These are phyloP conservation scores for Phytophthora pinifolia DNA, from an alignment of 352 stramenopile species.

Conservation along the genomic window DNA sequence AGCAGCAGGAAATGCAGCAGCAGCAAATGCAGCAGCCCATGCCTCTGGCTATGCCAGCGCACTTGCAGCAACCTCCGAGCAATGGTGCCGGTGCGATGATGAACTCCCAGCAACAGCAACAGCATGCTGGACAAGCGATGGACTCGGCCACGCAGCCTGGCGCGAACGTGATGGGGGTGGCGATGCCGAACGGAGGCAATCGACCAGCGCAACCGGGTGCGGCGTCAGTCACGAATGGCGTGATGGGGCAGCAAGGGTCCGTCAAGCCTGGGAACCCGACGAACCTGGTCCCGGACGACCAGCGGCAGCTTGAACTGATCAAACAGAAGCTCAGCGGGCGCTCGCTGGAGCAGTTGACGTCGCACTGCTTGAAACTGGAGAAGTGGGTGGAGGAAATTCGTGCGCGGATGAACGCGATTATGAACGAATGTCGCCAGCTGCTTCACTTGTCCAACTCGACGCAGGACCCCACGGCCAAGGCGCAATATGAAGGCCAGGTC, in stretches of 20 bases:
- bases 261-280: conserved; percentile 32
- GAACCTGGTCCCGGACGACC: conserved; percentile 67
- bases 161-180: conserved; percentile 28
- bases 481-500: conserved; percentile 67
- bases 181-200: conserved; percentile 29
- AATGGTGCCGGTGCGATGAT: conserved; percentile 14
- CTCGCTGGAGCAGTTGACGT: conserved; percentile 71
- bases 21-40: conserved; percentile 29
- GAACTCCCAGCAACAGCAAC: conserved; percentile 33
- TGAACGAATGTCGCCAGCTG: conserved; percentile 82
- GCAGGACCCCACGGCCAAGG: conserved; percentile 59
- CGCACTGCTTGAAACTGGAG: conserved; percentile 82
- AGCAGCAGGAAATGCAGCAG: conserved; percentile 37
- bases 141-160: conserved; percentile 7
- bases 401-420: conserved; percentile 76
- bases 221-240: conserved; percentile 17
- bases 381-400: conserved; percentile 79
- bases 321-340: conserved; percentile 70
- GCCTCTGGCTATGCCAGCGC: conserved; percentile 29
- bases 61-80: conserved; percentile 32
- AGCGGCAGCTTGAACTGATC: conserved; percentile 68
- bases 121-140: conserved; percentile 16
- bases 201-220: conserved; percentile 11
- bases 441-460: conserved; percentile 76
- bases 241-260: conserved; percentile 20